Evolutionary conservation across 2,329 filamentous ascomycete species (phyloP).

Genomic region (Penicillium sp.): DNA sequence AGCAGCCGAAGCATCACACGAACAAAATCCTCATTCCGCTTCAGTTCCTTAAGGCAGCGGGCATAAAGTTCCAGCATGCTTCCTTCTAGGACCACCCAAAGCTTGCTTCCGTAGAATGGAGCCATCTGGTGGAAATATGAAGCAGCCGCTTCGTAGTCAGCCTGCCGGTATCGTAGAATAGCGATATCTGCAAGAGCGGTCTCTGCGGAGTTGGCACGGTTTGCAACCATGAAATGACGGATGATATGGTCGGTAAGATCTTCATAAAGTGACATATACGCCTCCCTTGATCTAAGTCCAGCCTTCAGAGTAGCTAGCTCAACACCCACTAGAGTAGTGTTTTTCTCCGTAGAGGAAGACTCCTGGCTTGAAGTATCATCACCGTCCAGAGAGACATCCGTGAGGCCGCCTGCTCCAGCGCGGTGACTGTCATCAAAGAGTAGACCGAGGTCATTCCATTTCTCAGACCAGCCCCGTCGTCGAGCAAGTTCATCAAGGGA

Average conservation of each 20-base stretch:
- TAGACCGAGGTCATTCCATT: conserved; percentile 65
- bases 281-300: conserved; percentile 63
- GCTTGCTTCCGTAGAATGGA: conserved; percentile 74
- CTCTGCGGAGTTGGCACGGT: conserved; percentile 75
- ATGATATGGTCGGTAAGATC: conserved; percentile 82
- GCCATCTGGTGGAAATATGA: conserved; percentile 78
- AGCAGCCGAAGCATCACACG: conserved; percentile 71
- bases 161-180: conserved; percentile 75
- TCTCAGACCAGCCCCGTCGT: conserved; percentile 73
- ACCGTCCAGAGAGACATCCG: conserved; percentile 42
- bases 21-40: conserved; percentile 77
- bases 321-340: conserved; percentile 51
- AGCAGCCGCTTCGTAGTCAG: conserved; percentile 73
- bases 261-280: conserved; percentile 71
- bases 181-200: conserved; percentile 82
- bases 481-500: conserved; percentile 75
- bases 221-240: conserved; percentile 79
- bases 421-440: conserved; percentile 40
- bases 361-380: conserved; percentile 25
- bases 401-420: conserved; percentile 35
- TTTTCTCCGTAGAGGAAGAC: conserved; percentile 20
- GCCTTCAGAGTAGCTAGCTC: conserved; percentile 61
- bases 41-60: conserved; percentile 75
- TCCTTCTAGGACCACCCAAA: conserved; percentile 79
- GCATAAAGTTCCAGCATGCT: conserved; percentile 86